These are phyloP conservation scores for Penicillium paneum DNA, from an alignment of 2,329 filamentous ascomycete genomes.

Conservation along the genomic window DNA sequence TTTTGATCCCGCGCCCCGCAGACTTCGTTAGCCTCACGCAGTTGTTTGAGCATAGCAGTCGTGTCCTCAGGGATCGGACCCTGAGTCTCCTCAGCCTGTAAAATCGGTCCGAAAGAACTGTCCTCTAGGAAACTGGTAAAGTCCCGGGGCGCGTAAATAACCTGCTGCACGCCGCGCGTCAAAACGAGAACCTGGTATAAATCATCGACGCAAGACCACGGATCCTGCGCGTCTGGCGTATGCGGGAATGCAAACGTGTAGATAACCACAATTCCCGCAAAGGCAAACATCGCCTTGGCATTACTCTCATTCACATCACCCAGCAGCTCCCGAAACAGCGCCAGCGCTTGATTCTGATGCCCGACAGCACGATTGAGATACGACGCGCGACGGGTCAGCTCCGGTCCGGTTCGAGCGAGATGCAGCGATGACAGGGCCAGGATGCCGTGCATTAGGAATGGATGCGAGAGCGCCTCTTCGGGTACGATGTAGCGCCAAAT, in stretches of 20 bases:
- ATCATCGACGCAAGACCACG: slow-evolving; percentile 31
- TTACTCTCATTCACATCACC: slow-evolving; percentile 35
- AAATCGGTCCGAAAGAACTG: slow-evolving; percentile 29
- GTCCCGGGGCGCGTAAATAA: slow-evolving; percentile 26
- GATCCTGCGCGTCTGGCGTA: slow-evolving; percentile 25
- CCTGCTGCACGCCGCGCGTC: slow-evolving; percentile 34
- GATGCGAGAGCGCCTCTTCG: slow-evolving; percentile 33
- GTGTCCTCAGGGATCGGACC: slow-evolving; percentile 22
- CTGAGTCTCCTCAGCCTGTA: slow-evolving; percentile 24
- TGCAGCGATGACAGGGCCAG: slow-evolving; percentile 36
- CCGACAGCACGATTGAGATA: slow-evolving; percentile 38
- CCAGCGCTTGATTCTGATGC: slow-evolving; percentile 35
- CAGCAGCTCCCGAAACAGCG: slow-evolving; percentile 35
- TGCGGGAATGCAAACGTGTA: slow-evolving; percentile 40
- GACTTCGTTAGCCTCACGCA: slow-evolving; percentile 29
- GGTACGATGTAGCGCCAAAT: slow-evolving; percentile 35
- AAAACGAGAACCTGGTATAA: slow-evolving; percentile 35
- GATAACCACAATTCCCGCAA: slow-evolving; percentile 37
- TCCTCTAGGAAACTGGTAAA: slow-evolving; percentile 24
- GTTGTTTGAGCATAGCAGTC: slow-evolving; percentile 15
- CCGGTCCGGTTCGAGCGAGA: slow-evolving; percentile 31
- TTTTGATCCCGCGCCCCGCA: slow-evolving; percentile 18
- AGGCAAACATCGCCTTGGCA: slow-evolving; percentile 42
- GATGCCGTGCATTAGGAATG: slow-evolving; percentile 39
- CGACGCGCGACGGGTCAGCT: slow-evolving; percentile 17